Evolutionary conservation across 192 early-diverging fungal genomes (phyloP).

Genomic region (Powellomyces hirtus): DNA sequence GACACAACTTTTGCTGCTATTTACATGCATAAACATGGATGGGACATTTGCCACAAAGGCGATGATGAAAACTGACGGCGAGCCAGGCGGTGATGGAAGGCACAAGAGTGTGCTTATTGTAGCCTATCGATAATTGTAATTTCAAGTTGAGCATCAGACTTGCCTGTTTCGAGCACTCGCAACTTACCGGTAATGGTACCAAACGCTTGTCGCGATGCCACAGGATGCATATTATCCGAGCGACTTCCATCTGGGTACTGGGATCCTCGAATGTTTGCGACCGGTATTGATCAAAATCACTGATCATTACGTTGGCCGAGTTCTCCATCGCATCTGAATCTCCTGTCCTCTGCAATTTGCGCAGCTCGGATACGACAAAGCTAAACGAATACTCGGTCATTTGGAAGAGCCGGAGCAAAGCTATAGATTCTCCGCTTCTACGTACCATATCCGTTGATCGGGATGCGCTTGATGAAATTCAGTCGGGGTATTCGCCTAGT

Average conservation of each 20-base stretch:
- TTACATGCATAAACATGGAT: not conserved
- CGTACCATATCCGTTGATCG: not conserved
- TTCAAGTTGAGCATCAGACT: not conserved
- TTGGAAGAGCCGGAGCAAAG: not conserved
- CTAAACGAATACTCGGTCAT: too few species aligned
- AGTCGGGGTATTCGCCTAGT: not conserved
- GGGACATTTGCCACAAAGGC: not conserved
- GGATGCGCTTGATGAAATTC: not conserved
- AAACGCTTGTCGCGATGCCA: not conserved
- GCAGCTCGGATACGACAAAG: not conserved
- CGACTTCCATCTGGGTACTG: not conserved
- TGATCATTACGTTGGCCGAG: not conserved
- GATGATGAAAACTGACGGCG: not conserved
- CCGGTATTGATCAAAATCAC: not conserved
- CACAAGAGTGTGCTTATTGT: not conserved
- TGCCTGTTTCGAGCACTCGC: not conserved
- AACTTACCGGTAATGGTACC: not conserved
- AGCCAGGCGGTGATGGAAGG: not conserved
- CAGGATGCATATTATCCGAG: not conserved
- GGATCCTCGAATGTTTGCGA: not conserved
- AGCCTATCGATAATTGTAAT: not conserved
- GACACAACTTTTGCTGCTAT: not conserved
- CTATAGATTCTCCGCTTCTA: not conserved
- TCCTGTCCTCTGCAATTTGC: not conserved
- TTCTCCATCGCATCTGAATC: not conserved